Base-by-base conservation (phyloP, 805 yeast genomes). In the Lipomyces starkeyi region DNA sequence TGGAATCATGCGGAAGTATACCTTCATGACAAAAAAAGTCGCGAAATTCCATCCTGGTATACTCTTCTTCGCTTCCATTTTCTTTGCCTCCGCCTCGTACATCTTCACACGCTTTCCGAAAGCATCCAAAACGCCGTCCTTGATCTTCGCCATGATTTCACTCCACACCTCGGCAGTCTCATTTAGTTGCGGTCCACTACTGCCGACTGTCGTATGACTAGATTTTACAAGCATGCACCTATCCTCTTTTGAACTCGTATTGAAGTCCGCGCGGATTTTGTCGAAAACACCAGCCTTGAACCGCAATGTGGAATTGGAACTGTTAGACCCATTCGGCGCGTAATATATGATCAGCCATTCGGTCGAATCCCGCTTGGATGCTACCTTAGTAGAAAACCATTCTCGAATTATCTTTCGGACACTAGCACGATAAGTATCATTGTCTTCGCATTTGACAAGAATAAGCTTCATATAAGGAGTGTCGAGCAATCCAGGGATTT, bases 381-480 rank as follows among this genome's bases (percentile, higher is more conserved):
- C 82, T 73, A 63, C 82, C 74, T 53, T 78, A 71, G 54, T 81
- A 58, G 83, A 81, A 32, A 91, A 80, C 98, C 99, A 95, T 72
- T 90, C 95, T 59, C 83, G 84, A 27, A 93, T 86, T 71, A 92
- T 80, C 0, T 97, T 97, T 53, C 99, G 84, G 0, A 90, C 92
- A 74, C 89, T 91, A 0, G 89, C 78, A 68, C 96, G 82, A 77
- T 94, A 94, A 0, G 86, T 86, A 17, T 94, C 98, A 22, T 89
- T 77, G 57, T 85, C 86, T 4, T 86, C 87, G 68, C 89, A 85
- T 64, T 84, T 84, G 7, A 94, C 83, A 65, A 93, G 85, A 81
- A 94, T 87, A 25, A 93, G 75, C 71, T 89, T 84, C 58, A 91
- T 80, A 72, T 89, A 87, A 0, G 90, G 87, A 4, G 83, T 78